Evolutionary conservation across 441 rosid species (phyloP), one percentile per base, ranked within the genome.

Genomic region (Gossypium lobatum): DNA sequence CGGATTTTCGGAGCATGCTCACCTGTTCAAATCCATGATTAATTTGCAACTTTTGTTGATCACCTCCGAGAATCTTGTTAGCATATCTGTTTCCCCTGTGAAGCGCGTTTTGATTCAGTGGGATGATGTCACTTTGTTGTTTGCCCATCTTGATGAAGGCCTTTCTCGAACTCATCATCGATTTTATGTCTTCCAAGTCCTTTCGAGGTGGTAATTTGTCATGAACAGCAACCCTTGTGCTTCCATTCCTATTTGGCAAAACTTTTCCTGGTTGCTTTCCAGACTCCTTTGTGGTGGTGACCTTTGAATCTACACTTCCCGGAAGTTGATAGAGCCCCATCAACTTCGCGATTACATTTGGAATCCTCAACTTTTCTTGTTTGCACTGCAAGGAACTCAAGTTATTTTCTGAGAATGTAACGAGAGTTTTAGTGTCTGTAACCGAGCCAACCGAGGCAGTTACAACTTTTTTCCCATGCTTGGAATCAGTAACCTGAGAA

Each of bases 241-340:
- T 76, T 3, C 62, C 62, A 74, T 54, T 70, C 42, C 18, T 77
- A 62, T 74, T 28, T 31, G 61, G 72, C 39, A 70, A 63, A 20
- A 64, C 77, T 73, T 74, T 86, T 54, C 81, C 84, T 46, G 74
- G 63, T 65, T 80, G 75, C 80, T 77, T 85, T 71, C 69, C 73
- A n/a, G 81, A 64, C 54, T 73, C 83, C 72, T 77, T 83, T 48
- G 13, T 37, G 42, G 42, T 39, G 60, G 25, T 54, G 63, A 68
- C 14, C 53, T 81, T 81, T n/a, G 83, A 57, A 59, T 84, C 87
- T 52, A 64, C 80, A 71, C 81, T 84, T 76, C 79, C 82, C n/a
- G 89, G 95, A 80, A 87, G 84, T 72, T 89, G 92, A 34, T 89
- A 90, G 16, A 89, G 66, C 60, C 98, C 97, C 94, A 92, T 95